A percentile compares a stretch with the other conserved stretches of the same genome.
phyloP scores from a whole-genome alignment of 495 filamentous ascomycete species.

The Clohesyomyces aquaticus region DNA sequence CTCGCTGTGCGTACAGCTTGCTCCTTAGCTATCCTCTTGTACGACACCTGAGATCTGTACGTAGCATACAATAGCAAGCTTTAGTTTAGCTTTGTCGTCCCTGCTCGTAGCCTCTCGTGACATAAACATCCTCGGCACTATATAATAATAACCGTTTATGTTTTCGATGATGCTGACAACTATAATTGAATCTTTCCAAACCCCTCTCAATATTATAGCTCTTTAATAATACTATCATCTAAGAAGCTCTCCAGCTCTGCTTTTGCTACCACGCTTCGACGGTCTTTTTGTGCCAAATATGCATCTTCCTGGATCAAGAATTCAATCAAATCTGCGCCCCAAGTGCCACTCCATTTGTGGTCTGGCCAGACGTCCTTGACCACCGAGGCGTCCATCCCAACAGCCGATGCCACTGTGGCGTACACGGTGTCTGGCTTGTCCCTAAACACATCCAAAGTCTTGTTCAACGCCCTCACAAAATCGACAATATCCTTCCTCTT shows the following conservation, averaged over 20 bases:
- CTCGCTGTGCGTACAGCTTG: too few relatives aligned
- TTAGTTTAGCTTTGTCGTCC: too few relatives aligned
- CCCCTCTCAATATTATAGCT: constrained; percentile 11
- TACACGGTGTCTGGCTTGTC: constrained; percentile 47
- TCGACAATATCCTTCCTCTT: constrained; percentile 49
- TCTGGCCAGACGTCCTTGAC: constrained; percentile 50
- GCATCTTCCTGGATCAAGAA: constrained; percentile 49
- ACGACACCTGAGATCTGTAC: too few relatives aligned
- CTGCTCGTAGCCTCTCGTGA: too few relatives aligned
- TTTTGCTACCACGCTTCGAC: constrained; percentile 39
- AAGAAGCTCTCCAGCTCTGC: constrained; percentile 46
- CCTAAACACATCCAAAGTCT: constrained; percentile 47
- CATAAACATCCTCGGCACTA: too few relatives aligned
- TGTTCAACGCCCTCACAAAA: constrained; percentile 48
- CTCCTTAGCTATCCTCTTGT: too few relatives aligned
- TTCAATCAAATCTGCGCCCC: constrained; percentile 47
- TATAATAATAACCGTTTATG: too few relatives aligned
- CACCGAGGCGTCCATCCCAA: constrained; percentile 44
- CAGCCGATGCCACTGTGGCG: constrained; percentile 38
- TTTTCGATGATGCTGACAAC: too few relatives aligned
- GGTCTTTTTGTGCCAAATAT: constrained; percentile 46
- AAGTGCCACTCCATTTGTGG: constrained; percentile 48
- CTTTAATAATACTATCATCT: constrained; percentile 41
- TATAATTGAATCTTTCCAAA: too few relatives aligned
- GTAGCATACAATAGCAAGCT: too few relatives aligned